Conservation (phyloP, 163 green algal species). For the Trebouxiophyceae sp. region DNA sequence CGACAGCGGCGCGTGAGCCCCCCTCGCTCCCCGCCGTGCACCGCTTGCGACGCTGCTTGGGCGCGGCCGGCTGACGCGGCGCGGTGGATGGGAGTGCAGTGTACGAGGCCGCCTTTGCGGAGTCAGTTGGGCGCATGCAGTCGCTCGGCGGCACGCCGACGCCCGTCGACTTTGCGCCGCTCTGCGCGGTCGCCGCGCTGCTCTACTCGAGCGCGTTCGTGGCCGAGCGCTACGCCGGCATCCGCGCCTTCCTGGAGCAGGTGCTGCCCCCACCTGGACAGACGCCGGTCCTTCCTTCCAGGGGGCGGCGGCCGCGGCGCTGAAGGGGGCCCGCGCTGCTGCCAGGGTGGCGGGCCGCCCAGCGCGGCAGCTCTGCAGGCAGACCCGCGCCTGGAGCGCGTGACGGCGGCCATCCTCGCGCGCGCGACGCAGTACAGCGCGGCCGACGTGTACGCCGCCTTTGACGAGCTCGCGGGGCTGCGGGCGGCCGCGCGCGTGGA, state of each 20-base stretch:
- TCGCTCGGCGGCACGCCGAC: conserved; percentile 37
- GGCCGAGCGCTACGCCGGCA: conserved; percentile 65
- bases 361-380: conserved; percentile 3
- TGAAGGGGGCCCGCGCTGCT: too few species aligned
- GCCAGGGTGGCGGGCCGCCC: too few species aligned
- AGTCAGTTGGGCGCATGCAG: conserved; percentile 22
- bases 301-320: too few species aligned
- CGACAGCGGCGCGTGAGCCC: neutral
- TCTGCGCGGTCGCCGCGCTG: conserved; percentile 47
- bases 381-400: conserved; percentile 42
- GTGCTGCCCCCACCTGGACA: too few species aligned
- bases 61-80: too few species aligned
- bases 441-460: conserved; percentile 52
- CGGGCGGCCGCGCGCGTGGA: conserved; percentile 24
- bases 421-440: conserved; percentile 38
- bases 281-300: neutral
- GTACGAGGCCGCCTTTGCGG: conserved; percentile 30
- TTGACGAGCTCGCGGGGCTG: conserved; percentile 36
- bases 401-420: conserved; percentile 58
- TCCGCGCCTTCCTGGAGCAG: conserved; percentile 56
- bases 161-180: conserved; percentile 55
- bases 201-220: conserved; percentile 71
- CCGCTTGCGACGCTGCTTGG: too few species aligned
- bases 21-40: neutral
- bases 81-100: too few species aligned